Percentiles rank a stretch among this genome's conserved stretches.
Evolutionary conservation across 1,139 yeast species (phyloP).

Genomic region (Scheffersomyces quercinus): DNA sequence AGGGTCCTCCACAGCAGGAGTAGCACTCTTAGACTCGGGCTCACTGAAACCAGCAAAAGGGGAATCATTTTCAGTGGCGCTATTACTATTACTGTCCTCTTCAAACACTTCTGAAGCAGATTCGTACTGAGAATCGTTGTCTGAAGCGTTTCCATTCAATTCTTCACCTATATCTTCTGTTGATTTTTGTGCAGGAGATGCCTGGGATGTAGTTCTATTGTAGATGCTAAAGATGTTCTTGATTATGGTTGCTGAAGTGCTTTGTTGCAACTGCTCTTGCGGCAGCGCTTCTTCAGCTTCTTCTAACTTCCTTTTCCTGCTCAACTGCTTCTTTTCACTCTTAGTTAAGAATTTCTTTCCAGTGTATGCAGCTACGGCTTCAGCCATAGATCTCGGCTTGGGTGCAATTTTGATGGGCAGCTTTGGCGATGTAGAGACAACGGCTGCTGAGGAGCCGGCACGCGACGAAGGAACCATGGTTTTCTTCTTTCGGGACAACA

Average conservation of each 20-base stretch:
- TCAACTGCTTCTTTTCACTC: constrained; percentile 32
- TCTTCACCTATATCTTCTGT: constrained; percentile 18
- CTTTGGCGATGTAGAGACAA: constrained; percentile 6
- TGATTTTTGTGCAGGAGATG: too few relatives aligned
- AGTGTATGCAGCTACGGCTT: constrained; percentile 61
- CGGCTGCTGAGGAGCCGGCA: constrained; percentile 1
- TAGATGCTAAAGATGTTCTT: not conserved
- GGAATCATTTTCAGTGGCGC: constrained; percentile 8
- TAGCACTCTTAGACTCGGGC: constrained; percentile 6
- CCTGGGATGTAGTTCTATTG: not conserved
- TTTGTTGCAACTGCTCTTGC: not conserved
- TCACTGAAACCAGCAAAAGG: constrained; percentile 17
- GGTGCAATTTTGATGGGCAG: constrained; percentile 4
- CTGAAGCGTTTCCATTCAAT: constrained; percentile 18
- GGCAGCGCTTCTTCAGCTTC: not conserved
- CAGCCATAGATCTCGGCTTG: constrained; percentile 57
- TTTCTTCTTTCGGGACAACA: constrained; percentile 29
- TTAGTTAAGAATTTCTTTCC: constrained; percentile 50
- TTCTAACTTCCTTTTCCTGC: constrained; percentile 14
- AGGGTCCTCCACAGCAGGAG: constrained; percentile 7
- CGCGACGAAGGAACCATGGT: constrained; percentile 3
- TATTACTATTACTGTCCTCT: not conserved
- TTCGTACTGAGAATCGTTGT: constrained; percentile 27
- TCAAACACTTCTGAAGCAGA: constrained; percentile 32
- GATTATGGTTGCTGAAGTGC: not conserved